Evolutionary conservation across 2,329 filamentous ascomycete genomes (phyloP).

Genomic region (Amylocarpus encephaloides): DNA sequence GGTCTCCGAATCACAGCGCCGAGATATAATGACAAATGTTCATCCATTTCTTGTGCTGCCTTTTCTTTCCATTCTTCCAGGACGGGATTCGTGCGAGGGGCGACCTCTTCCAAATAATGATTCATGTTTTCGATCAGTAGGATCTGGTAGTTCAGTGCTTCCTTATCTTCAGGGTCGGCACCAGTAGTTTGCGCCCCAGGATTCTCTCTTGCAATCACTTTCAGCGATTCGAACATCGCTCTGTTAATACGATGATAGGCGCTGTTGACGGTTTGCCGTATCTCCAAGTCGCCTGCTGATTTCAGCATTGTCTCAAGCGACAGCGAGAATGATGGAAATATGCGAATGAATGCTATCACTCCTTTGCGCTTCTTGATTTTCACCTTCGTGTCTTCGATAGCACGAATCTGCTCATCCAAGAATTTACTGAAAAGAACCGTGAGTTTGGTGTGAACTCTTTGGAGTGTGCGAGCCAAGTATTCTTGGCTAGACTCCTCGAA

Average conservation of each 20-base stretch:
- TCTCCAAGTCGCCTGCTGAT: slow-evolving; percentile 53
- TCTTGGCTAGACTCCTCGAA: slow-evolving; percentile 91
- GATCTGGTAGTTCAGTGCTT: slow-evolving; percentile 95
- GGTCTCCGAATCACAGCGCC: slow-evolving; percentile 83
- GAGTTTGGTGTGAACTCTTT: slow-evolving; percentile 71
- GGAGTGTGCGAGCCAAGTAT: slow-evolving; percentile 72
- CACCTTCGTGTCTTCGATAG: slow-evolving; percentile 96
- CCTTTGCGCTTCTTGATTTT: slow-evolving; percentile 98
- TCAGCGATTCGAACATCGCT: slow-evolving; percentile 94
- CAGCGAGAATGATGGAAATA: slow-evolving; percentile 81
- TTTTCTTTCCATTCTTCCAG: slow-evolving; percentile 77
- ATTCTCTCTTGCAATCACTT: slow-evolving; percentile 79
- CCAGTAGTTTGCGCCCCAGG: slow-evolving; percentile 41
- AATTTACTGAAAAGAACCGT: slow-evolving; percentile 77
- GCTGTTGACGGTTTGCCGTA: slow-evolving; percentile 74
- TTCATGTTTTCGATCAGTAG: slow-evolving; percentile 98
- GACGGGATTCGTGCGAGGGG: slow-evolving; percentile 65
- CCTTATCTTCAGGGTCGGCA: slow-evolving; percentile 79
- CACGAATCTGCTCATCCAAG: slow-evolving; percentile 88
- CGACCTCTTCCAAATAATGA: slow-evolving; percentile 89
- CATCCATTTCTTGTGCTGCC: slow-evolving; percentile 70
- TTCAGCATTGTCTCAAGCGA: slow-evolving; percentile 79
- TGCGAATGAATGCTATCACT: slow-evolving; percentile 89
- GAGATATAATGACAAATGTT: slow-evolving; percentile 84
- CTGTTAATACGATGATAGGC: slow-evolving; percentile 86